Percentiles rank a stretch among this genome's conserved stretches.
phyloP scores from a whole-genome alignment of 2,329 filamentous ascomycete genomes.

The Claviceps africana region DNA sequence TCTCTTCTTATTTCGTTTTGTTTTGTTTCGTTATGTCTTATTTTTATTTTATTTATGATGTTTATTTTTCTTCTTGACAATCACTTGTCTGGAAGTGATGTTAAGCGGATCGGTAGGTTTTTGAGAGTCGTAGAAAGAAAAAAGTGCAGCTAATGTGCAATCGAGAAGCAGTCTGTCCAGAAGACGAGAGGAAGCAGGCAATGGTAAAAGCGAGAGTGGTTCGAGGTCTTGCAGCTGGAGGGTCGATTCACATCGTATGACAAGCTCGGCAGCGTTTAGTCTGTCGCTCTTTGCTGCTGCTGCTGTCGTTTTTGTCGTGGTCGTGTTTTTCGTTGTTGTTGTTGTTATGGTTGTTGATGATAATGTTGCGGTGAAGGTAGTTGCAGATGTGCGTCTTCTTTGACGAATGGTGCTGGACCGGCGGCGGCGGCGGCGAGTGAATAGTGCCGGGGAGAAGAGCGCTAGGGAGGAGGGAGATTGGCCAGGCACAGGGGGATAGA shows the following conservation, averaged over 20 bases:
- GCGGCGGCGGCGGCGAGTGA: not conserved
- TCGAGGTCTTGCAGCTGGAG: not conserved
- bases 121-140: not conserved
- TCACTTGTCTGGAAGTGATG: not conserved
- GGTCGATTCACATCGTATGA: slow-evolving; percentile 1
- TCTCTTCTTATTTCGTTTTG: not conserved
- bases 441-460: no score
- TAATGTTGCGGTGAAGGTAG: not conserved
- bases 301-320: no score
- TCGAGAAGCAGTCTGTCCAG: not conserved
- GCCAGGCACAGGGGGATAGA: not conserved
- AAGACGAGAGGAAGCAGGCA: not conserved
- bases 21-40: no score
- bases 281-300: slow-evolving; percentile 5
- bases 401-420: not conserved
- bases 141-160: not conserved
- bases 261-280: not conserved
- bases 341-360: no score
- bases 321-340: no score
- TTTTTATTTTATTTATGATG: no score
- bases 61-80: no score
- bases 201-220: not conserved
- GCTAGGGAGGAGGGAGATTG: not conserved
- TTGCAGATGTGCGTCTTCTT: not conserved
- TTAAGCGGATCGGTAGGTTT: not conserved